Evolutionary conservation across 2,329 filamentous ascomycete species (phyloP).

Genomic region (Xylariomycetidae sp.): DNA sequence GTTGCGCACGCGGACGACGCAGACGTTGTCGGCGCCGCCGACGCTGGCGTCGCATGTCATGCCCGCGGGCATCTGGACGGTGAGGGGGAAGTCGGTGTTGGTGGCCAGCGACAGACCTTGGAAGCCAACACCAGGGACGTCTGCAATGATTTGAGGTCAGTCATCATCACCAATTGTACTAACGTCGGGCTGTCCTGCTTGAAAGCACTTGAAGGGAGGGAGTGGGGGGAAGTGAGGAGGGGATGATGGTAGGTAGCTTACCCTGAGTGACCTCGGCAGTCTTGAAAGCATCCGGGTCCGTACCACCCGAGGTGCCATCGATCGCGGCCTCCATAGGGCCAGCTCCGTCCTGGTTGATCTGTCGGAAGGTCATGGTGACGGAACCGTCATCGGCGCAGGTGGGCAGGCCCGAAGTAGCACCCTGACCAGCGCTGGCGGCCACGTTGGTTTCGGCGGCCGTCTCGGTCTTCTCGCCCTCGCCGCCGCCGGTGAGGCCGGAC

Average conservation of each 20-base stretch:
- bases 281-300: constrained; percentile 56
- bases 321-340: constrained; percentile 58
- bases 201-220: no score
- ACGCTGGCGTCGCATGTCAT: constrained; percentile 61
- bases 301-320: constrained; percentile 60
- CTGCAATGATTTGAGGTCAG: no score
- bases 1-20: constrained; percentile 62
- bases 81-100: constrained; percentile 61
- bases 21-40: constrained; percentile 57
- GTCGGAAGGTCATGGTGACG: constrained; percentile 61
- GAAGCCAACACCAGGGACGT: constrained; percentile 56
- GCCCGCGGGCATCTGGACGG: constrained; percentile 60
- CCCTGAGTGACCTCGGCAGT: constrained; percentile 51
- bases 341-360: constrained; percentile 69
- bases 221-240: no score
- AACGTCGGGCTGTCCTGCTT: no score
- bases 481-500: constrained; percentile 18
- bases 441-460: constrained; percentile 46
- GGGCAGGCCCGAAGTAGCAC: constrained; percentile 51
- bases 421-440: constrained; percentile 48
- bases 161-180: no score
- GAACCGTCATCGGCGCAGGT: constrained; percentile 57
- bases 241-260: no score
- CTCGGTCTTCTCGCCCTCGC: constrained; percentile 39
- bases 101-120: constrained; percentile 54